A percentile compares a stretch with the other conserved stretches of the same genome.
Conservation (phyloP, 495 filamentous ascomycete genomes). For the Lasiosphaeria miniovina region DNA sequence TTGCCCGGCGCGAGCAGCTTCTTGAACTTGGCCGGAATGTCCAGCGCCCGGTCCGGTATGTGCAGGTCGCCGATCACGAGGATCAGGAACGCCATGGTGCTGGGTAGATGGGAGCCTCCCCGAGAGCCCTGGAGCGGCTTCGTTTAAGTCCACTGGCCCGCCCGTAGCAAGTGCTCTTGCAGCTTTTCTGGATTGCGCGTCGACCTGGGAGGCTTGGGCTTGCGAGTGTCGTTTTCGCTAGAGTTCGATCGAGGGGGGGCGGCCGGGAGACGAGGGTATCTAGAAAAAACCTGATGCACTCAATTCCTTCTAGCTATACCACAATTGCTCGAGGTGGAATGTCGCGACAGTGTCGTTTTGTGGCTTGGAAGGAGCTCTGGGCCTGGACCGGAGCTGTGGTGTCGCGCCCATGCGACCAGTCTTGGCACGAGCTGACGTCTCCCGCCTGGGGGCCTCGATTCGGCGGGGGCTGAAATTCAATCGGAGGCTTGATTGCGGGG, state of each 20-base stretch:
- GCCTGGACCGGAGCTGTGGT: neutral
- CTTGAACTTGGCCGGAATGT: conserved; percentile 96
- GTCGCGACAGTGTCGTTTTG: neutral
- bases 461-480: neutral
- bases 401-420: neutral
- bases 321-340: neutral
- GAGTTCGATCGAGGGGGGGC: no score
- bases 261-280: no score
- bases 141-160: no score
- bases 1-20: conserved; percentile 97
- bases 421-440: conserved; percentile 5
- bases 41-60: conserved; percentile 89
- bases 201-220: no score
- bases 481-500: conserved; percentile 15
- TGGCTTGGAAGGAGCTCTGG: neutral
- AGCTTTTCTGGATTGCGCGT: no score
- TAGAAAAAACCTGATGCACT: no score
- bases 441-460: neutral
- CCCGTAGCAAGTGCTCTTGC: no score
- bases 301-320: no score
- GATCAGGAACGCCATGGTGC: conserved; percentile 53
- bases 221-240: no score
- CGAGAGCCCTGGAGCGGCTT: no score
- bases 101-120: neutral
- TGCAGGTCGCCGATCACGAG: conserved; percentile 95